Conservation (phyloP, 164 flowering plant species). For the Aristolochia fimbriata region DNA sequence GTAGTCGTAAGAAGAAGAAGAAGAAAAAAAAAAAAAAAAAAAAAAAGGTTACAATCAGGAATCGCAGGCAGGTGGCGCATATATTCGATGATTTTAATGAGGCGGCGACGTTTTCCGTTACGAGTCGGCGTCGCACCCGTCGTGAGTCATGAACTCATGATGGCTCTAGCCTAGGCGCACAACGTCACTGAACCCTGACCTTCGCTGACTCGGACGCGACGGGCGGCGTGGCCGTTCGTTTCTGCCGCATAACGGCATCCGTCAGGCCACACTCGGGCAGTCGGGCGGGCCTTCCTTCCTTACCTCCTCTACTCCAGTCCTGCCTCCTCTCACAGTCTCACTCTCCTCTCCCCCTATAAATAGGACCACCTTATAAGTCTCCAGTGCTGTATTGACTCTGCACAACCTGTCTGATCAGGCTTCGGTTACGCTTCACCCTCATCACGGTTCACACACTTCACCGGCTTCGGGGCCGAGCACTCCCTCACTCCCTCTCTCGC, state of each 20-base stretch:
- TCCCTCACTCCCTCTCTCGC: conserved; percentile 10
- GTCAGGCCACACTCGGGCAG: conserved; percentile 7
- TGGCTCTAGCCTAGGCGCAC: background rate
- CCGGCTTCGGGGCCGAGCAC: too few relatives aligned
- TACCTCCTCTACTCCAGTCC: background rate
- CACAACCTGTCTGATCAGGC: background rate
- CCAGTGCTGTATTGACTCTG: background rate
- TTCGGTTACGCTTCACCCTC: background rate
- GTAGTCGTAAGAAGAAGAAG: too few relatives aligned
- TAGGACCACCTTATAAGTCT: too few relatives aligned
- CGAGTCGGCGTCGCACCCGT: conserved; percentile 4
- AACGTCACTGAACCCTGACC: too few relatives aligned
- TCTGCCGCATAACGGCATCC: conserved; percentile 17
- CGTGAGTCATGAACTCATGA: conserved; percentile 10
- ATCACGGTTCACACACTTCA: background rate
- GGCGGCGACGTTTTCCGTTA: conserved; percentile 9
- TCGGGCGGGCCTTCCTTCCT: too few relatives aligned
- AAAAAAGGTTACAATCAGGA: too few relatives aligned
- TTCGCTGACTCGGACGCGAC: conserved; percentile 1
- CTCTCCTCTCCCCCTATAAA: background rate
- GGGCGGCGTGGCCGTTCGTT: conserved; percentile 1
- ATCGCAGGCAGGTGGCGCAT: too few relatives aligned
- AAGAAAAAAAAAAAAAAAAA: too few relatives aligned
- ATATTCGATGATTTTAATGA: too few relatives aligned
- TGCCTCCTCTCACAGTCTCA: too few relatives aligned